Evolutionary conservation across 768 basidiomycete species (phyloP), one percentile per base, ranked within the genome.

Genomic region (Rhizopogon roseolus): DNA sequence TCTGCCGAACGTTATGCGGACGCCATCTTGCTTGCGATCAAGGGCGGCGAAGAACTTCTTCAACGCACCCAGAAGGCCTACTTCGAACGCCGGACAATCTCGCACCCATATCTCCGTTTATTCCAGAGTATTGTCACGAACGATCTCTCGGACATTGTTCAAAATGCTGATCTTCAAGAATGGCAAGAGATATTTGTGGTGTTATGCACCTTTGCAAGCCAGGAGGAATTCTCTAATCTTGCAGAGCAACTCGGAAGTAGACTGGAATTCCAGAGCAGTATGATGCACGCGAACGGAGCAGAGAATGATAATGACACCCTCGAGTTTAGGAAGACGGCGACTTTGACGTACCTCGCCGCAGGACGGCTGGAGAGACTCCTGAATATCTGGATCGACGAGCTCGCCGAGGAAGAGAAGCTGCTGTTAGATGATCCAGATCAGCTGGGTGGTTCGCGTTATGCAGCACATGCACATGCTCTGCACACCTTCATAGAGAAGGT

Each of bases 121-220:
- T 92, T 95, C 81, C 93, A 98, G 66, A 90, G 88, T 11, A 90
- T 99, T 60, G 91, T 96, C 54, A 88, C 88, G 37, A 85, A 93
- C 62, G 97, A 98, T 64, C 81, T 98, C 7, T 79, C 82, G 17
- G 97, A 98, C 66, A 85, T 98, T 49, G 95, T 98, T 8, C 94
- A 97, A 68, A 97, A 98, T 62, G 96, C 95, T 22, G 94, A 98
- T 60, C 67, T 98, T 49, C 76, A 83, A 40, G 94, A 99, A 66
- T 98, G 96, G 96, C 84, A 88, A 54, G 96, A 97, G 69, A 91
- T 95, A 50, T 98, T 98, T 60, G 95, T 96, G 37, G 91, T 99
- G 11, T 68, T 98, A 9, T 98, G 95, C 74, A 98, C 96, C 0
- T 99, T 95, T 71, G 93, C 95, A 1, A 80, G 73, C 49, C 72